Conservation (phyloP, 2,329 filamentous ascomycete genomes). For the Ophiostoma novo-ulmi region DNA sequence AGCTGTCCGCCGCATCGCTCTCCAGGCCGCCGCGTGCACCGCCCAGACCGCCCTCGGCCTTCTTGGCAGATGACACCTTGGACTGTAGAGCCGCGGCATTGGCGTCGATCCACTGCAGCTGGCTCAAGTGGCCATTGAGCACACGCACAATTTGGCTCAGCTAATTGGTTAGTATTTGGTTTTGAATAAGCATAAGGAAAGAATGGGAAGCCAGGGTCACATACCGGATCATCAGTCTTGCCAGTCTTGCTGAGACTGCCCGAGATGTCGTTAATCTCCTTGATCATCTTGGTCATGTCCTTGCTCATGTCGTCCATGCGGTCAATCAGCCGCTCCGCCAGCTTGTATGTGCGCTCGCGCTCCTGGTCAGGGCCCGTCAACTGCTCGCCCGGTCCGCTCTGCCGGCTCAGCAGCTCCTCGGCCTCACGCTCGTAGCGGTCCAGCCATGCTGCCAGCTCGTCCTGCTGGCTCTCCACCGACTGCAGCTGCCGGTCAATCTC, state of each 20-base stretch:
- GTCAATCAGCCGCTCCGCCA: slow-evolving; percentile 88
- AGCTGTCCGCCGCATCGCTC: slow-evolving; percentile 74
- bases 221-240: slow-evolving; percentile 81
- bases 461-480: slow-evolving; percentile 85
- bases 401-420: slow-evolving; percentile 77
- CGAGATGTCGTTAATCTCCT: slow-evolving; percentile 95
- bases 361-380: slow-evolving; percentile 89
- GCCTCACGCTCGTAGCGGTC: slow-evolving; percentile 90
- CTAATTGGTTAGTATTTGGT: slow-evolving; percentile 41
- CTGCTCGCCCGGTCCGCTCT: slow-evolving; percentile 62
- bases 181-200: neutral
- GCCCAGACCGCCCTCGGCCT: slow-evolving; percentile 61
- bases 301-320: slow-evolving; percentile 89
- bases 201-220: slow-evolving; percentile 34
- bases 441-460: slow-evolving; percentile 81
- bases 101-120: slow-evolving; percentile 88
- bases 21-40: slow-evolving; percentile 56
- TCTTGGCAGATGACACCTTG: slow-evolving; percentile 78
- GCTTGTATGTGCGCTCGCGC: slow-evolving; percentile 90
- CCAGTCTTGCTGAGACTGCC: slow-evolving; percentile 80
- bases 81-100: slow-evolving; percentile 74
- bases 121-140: slow-evolving; percentile 84
- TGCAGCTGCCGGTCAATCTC: slow-evolving; percentile 91
- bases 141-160: slow-evolving; percentile 93
- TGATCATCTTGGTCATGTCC: slow-evolving; percentile 91